Base-by-base conservation (phyloP, 148 eudicot genomes). In the Persicaria tinctoria region DNA sequence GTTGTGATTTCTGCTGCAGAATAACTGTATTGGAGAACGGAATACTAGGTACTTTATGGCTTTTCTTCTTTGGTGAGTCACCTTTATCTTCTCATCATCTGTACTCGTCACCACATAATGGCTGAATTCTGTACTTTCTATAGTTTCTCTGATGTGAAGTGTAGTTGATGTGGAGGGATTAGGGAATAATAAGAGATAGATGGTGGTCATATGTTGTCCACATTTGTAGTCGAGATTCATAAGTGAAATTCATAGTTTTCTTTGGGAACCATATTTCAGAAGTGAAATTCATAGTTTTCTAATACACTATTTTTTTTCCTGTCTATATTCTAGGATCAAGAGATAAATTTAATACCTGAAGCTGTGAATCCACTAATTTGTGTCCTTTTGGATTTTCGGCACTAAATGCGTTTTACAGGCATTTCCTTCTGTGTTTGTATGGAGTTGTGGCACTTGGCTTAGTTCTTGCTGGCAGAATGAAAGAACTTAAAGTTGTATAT, bases 21-120 rank as follows among this genome's bases (percentile, higher is more conserved):
- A 95, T 87, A 95, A 95, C 82, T 95, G 98, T 84, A 90, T 95
- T 68, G 98, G 98, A 77, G 98, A 95, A 86, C 92, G 82, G 80
- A 95, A 95, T 83, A 90, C 93, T 41, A 82, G 89, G 70, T 92
- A 89, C 82, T 95, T 95, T 71, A 76, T 95, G 88, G 92, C 92
- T 78, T 95, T 95, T 79, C 90, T 95, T 77, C 77, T 89, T 51
- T 95, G 98, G 98, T 95, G 79, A 95, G 98, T 80, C 38, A 18
- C 32, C 3, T 66, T 66, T 18, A 56, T 56, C 23, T 13, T 16
- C 23, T 70, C 11, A 70, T 32, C 41, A 32, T 32, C 41, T 32
- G 41, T 32, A 32, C 2, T 32, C 2, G 27, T 23, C 27, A 32
- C 41, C 41, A 32, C 41, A 32, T 32, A 32, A 32, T 32, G 41